These are phyloP conservation scores for Pholiota microspora DNA, from an alignment of 768 basidiomycete genomes.

Conservation along the genomic window DNA sequence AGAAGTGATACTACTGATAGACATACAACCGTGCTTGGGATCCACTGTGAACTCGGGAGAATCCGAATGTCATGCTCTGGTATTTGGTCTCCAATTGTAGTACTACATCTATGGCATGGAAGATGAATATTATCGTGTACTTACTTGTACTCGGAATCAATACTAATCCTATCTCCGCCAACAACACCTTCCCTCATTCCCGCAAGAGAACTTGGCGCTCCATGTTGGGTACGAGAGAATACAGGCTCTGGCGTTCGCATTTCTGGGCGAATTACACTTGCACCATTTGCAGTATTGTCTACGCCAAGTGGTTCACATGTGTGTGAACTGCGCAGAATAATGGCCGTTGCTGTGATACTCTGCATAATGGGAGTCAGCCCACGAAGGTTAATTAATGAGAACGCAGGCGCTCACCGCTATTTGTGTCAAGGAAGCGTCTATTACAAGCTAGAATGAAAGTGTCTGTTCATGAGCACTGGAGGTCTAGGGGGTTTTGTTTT, in stretches of 20 bases:
- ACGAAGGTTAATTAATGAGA: background rate
- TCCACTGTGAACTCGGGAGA: background rate
- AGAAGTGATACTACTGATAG: background rate
- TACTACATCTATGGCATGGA: background rate
- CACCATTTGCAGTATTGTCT: conserved; percentile 7
- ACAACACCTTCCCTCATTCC: background rate
- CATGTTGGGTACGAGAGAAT: background rate
- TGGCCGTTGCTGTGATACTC: conserved; percentile 16
- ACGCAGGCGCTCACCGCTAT: conserved; percentile 18
- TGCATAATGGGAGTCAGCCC: background rate
- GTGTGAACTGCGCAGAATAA: conserved; percentile 15
- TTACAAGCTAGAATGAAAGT: conserved; percentile 16
- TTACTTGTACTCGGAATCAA: conserved; percentile 4
- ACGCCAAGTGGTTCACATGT: conserved; percentile 14
- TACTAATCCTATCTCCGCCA: background rate
- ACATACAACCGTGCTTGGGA: background rate
- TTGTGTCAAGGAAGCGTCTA: conserved; percentile 22
- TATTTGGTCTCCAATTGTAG: background rate
- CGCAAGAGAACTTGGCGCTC: background rate
- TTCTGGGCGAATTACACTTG: conserved; percentile 13
- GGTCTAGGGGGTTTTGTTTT: background rate
- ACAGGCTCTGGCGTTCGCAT: conserved; percentile 7
- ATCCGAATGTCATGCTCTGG: background rate
- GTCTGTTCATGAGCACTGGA: background rate
- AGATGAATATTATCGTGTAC: background rate